Evolutionary conservation across 306 rosid genomes (phyloP), one percentile per base, ranked within the genome.

Genomic region (Ceratonia siliqua): DNA sequence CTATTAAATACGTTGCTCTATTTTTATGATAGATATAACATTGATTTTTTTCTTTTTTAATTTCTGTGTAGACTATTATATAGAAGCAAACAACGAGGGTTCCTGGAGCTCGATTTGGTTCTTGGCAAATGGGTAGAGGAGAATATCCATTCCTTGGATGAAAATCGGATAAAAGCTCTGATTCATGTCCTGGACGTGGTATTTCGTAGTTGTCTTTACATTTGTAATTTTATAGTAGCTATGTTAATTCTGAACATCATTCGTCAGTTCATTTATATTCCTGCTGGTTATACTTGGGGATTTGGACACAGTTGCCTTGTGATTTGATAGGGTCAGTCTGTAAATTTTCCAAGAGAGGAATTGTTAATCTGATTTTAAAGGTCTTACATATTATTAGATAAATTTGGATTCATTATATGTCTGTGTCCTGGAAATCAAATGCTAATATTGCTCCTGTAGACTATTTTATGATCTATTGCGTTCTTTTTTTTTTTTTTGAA

Each of bases 71-170:
- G 95, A 68, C 45, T 94, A 17, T 48, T 94, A 27, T 94, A 94
- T 58, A 86, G 97, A 86, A 94, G 98, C 88, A 94, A 83, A 70
- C 98, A 94, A 41, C 85, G 96, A 53, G 98, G 98, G 53, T 87
- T 91, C 71, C 73, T 94, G 50, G 97, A 94, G 50, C 77, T 94
- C 73, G 98, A 94, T 79, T 87, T 94, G 92, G 75, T 94, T 52
- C 89, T 94, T 21, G 98, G 98, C 8, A 91, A 91, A 79, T 94
- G 98, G 98, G 97, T 91, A 3, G 88, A 91, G 85, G 87, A 91
- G 24, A 79, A 94, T 58, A 78, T 94, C 38, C 84, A 77, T 67
- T 81, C 96, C 28, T 74, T 94, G 89, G 93, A 91, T 84, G 95
- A 91, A 62, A 73, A 42, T 64, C 87, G 87, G 32, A 70, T 94